Conservation (phyloP, 139 green algal genomes). For the Ulvella scutata region DNA sequence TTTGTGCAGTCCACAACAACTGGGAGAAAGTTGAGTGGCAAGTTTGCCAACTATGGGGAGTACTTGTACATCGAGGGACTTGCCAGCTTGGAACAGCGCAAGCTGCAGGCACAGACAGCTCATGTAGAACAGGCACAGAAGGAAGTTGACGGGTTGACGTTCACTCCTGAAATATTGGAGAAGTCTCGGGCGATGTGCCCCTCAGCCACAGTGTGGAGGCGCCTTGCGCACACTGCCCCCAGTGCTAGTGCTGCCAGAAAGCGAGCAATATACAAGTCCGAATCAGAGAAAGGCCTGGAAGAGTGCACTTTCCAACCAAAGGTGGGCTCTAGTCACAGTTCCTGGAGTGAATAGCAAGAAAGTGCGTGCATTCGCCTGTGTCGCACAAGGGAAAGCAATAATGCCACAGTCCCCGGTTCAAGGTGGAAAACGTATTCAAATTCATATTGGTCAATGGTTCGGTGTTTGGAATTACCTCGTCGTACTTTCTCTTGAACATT, state of each 20-base stretch:
- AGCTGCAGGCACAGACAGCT: neutral
- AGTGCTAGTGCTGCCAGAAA: neutral
- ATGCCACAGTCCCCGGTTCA: too few species aligned
- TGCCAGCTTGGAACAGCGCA: neutral
- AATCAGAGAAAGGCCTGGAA: neutral
- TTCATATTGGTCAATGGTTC: too few species aligned
- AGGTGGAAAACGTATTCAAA: too few species aligned
- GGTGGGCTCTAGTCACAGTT: neutral
- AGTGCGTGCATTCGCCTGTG: too few species aligned
- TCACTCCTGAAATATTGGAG: neutral
- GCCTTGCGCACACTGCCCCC: neutral
- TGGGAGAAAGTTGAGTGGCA: neutral
- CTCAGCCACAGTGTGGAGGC: neutral
- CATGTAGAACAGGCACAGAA: neutral
- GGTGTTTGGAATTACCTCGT: too few species aligned
- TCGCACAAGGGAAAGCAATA: too few species aligned
- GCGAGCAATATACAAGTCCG: neutral
- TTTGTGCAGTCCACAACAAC: neutral
- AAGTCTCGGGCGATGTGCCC: neutral
- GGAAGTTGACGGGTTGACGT: neutral
- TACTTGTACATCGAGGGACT: neutral
- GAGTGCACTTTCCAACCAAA: neutral
- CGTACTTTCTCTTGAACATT: too few species aligned
- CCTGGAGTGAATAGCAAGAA: too few species aligned
- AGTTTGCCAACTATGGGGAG: conserved; percentile 2